phyloP scores from a whole-genome alignment of 805 yeast genomes.

The Cyberlindnera samutprakarnensis region DNA sequence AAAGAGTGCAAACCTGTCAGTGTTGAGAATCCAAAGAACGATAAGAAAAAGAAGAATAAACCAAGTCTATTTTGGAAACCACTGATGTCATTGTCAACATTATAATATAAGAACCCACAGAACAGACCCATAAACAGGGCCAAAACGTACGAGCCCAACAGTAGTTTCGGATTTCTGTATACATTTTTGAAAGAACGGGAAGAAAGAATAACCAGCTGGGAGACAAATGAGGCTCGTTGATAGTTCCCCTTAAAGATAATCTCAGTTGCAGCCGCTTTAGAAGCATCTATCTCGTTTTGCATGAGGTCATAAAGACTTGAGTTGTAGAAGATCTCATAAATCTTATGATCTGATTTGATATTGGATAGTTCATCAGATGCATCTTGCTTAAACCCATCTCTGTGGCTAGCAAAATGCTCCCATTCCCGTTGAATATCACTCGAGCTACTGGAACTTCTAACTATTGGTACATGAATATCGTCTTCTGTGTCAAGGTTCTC shows the following conservation, averaged over 20 bases:
- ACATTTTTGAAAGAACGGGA: slow-evolving; percentile 87
- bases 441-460: slow-evolving; percentile 21
- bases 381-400: slow-evolving; percentile 42
- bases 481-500: slow-evolving; percentile 22
- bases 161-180: slow-evolving; percentile 86
- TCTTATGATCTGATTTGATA: slow-evolving; percentile 6
- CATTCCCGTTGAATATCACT: slow-evolving; percentile 69
- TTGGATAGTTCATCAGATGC: slow-evolving; percentile 6
- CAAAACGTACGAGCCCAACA: slow-evolving; percentile 75
- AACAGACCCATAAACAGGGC: slow-evolving; percentile 73
- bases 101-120: slow-evolving; percentile 80
- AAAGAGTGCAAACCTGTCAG: slow-evolving; percentile 88
- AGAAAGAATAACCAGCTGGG: slow-evolving; percentile 68
- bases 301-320: slow-evolving; percentile 25
- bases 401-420: slow-evolving; percentile 78
- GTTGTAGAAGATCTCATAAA: slow-evolving; percentile 25
- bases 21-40: slow-evolving; percentile 91
- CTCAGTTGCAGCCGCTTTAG: slow-evolving; percentile 16
- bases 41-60: slow-evolving; percentile 80
- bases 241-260: slow-evolving; percentile 20
- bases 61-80: slow-evolving; percentile 97
- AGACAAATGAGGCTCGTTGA: slow-evolving; percentile 43
- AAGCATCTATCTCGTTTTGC: slow-evolving; percentile 24
- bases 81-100: slow-evolving; percentile 80
- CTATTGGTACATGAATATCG: slow-evolving; percentile 24